These are phyloP conservation scores for Fusarium denticulatum DNA, from an alignment of 2,329 filamentous ascomycete species.

Conservation along the genomic window DNA sequence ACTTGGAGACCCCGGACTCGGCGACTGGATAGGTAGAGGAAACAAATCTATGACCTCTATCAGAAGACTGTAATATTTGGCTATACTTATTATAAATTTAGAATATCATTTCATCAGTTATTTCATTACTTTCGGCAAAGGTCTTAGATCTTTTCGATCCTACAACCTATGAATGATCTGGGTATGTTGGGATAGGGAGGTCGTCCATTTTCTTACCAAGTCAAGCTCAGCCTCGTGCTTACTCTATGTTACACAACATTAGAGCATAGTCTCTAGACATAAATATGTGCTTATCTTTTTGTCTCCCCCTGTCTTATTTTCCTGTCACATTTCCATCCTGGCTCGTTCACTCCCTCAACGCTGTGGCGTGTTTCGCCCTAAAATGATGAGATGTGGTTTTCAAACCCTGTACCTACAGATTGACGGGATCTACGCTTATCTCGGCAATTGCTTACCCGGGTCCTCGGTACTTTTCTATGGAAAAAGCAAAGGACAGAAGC, in stretches of 20 bases:
- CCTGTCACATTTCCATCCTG: background rate
- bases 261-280: background rate
- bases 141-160: too few relatives aligned
- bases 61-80: too few relatives aligned
- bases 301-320: background rate
- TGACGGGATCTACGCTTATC: background rate
- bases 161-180: accelerated
- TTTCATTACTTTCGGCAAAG: too few relatives aligned
- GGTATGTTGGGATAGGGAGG: accelerated
- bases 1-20: background rate
- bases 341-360: background rate
- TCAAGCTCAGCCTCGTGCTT: background rate
- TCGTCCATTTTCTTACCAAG: background rate
- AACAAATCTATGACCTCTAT: too few relatives aligned
- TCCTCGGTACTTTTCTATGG: background rate
- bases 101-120: too few relatives aligned
- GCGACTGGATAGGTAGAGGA: background rate
- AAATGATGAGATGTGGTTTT: background rate
- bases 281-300: accelerated
- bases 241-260: accelerated
- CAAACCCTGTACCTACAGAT: background rate
- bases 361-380: background rate
- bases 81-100: too few relatives aligned
- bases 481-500: background rate
- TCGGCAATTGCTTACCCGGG: background rate